Base-by-base conservation (phyloP, 495 filamentous ascomycete genomes). In the Delitschia confertaspora region DNA sequence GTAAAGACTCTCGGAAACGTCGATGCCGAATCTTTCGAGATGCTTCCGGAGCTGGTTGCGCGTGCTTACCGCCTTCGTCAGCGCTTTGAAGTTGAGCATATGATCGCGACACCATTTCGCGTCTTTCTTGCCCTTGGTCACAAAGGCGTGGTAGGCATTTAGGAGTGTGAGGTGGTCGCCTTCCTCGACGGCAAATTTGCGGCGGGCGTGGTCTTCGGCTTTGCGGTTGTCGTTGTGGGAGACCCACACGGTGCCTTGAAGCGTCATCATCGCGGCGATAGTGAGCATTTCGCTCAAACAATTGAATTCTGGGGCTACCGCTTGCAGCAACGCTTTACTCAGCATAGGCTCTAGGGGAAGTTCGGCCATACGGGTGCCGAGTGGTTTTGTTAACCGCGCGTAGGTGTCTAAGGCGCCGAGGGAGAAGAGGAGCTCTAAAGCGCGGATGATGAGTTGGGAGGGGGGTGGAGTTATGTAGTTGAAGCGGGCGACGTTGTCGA, bases 281-380 rank as follows among this genome's bases (percentile, higher is more conserved):
- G 79, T 81, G 11, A 99, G 68, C 17, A 95, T 82, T 62, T 95
- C 88, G 56, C 78, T 82, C 21, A 88, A 62, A 57, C 88, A 95
- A 21, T 70, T 70, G 62, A 94, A 91, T 11, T 69, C 66, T 2
- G 78, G 65, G n/a, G n/a, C n/a, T n/a, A n/a, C n/a, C 1, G 85
- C 84, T n/a, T 77, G 75, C 11, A 95, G 76, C 6, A 95, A 73
- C 5, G 84, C 87, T 61, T 89, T 94, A 10, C 79, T 84, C 78
- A 95, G 88, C 88, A 95, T 95, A 1, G 93, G 93, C 52, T 95
- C 88, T 11, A 96, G 76, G 0, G 88, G 82, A 46, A 99, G 71
- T 63, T 96, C 93, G 6, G 93, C 91, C 87, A 99, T 95, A 36
- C 89, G 76, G 38, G 75, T 67, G 1, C 93, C 91, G 18, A 94